phyloP scores from a whole-genome alignment of 352 stramenopile species.

The Phytopythium chamaehyphon region DNA sequence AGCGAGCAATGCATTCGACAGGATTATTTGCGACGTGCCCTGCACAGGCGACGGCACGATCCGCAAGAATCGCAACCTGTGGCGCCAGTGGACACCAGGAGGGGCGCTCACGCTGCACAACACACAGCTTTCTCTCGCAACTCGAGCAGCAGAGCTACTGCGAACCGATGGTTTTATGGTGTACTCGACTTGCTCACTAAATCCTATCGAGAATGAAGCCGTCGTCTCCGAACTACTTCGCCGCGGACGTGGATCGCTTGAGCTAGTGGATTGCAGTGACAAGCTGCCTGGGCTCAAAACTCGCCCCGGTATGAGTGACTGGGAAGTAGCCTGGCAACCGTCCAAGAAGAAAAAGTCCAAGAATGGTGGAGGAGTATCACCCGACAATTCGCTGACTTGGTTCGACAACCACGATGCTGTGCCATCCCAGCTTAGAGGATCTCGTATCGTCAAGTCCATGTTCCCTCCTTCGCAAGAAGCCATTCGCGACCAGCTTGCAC shows the following conservation, averaged over 20 bases:
- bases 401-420: conserved; percentile 55
- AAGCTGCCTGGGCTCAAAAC: conserved; percentile 45
- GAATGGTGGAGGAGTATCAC: neutral
- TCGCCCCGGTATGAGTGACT: conserved; percentile 47
- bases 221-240: conserved; percentile 92
- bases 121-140: conserved; percentile 91
- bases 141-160: conserved; percentile 88
- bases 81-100: conserved; percentile 86
- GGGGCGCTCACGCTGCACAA: conserved; percentile 88
- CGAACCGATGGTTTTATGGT: conserved; percentile 90
- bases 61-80: conserved; percentile 95
- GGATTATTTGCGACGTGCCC: conserved; percentile 97
- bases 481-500: conserved; percentile 12
- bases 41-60: conserved; percentile 98
- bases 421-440: conserved; percentile 48
- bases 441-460: conserved; percentile 68
- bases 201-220: conserved; percentile 98
- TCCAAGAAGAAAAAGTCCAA: conserved; percentile 12
- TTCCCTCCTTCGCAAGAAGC: conserved; percentile 83
- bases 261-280: conserved; percentile 79
- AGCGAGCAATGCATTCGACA: conserved; percentile 89
- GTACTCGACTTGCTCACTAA: conserved; percentile 97
- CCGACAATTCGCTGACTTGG: conserved; percentile 29
- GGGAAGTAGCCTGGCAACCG: conserved; percentile 63
- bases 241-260: conserved; percentile 73